Evolutionary conservation across 441 rosid genomes (phyloP), one percentile per base, ranked within the genome.

Genomic region (Manihot esculenta): DNA sequence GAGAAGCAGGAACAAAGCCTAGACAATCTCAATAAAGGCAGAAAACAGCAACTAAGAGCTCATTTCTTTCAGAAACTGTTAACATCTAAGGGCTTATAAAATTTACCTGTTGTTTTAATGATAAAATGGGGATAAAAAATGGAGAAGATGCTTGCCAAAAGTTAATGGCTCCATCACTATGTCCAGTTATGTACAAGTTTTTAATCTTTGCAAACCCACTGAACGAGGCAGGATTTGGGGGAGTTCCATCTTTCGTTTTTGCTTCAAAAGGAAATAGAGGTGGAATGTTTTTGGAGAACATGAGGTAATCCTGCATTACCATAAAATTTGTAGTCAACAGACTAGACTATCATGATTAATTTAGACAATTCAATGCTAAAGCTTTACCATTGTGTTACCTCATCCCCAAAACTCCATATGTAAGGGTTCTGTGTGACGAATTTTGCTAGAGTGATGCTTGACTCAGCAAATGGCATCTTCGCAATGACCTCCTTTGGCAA

Each of bases 61-160:
- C 26, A 23, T 7, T 49, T 7, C 17, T 12, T 20, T 55, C 17
- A 24, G 30, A 23, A 54, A 55, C 17, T 55, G 17, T 15, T 55
- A 20, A 11, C 53, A 70, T 27, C 5, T 44, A 42, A 17, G 12
- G 49, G 3, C 10, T 42, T 14, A 11, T 23, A 26, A 24, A 51
- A 20, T 12, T 66, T 80, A 92, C 99, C 97, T 92, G 98, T 65
- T 90, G 97, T 82, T 83, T 90, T 48, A 92, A 33, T 26, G 85
- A 83, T 64, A 92, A 66, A 73, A 89, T 47, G 47, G 89, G 99
- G 80, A 88, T 67, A 26, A 78, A 82, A 76, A 90, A 72, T 58
- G 93, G 88, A 74, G 91, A 89, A 13, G 96, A 79, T 71, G 84
- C 80, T 80, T 94, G 97, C 99, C 98, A 94, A 69, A 94, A 86